phyloP scores from a whole-genome alignment of 2,329 filamentous ascomycete genomes.

The Grosmannia clavigera region DNA sequence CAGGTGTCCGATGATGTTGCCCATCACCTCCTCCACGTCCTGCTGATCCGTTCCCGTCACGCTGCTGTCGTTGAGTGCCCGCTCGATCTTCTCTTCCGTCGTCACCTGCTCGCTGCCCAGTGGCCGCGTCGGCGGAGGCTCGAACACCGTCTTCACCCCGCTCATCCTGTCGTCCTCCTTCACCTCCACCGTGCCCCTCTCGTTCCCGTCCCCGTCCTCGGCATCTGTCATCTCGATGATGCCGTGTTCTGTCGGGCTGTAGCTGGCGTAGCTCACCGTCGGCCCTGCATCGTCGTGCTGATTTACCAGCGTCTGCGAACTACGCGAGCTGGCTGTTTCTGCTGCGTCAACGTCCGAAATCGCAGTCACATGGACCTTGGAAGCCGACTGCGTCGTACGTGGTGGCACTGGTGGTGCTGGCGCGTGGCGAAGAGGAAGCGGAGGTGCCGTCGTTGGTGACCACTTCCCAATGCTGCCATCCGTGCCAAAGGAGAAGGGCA shows the following conservation, averaged over 20 bases:
- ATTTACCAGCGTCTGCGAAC: constrained; percentile 40
- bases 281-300: constrained; percentile 25
- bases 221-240: neutral
- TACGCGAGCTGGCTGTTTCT: constrained; percentile 33
- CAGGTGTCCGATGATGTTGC: constrained; percentile 81
- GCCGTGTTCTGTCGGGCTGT: neutral
- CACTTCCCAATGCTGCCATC: constrained; percentile 3
- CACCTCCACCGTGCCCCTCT: neutral
- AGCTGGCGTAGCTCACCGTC: constrained; percentile 14
- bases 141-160: constrained; percentile 6
- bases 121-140: constrained; percentile 7
- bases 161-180: neutral
- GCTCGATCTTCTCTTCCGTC: constrained; percentile 30
- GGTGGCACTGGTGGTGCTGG: constrained; percentile 22
- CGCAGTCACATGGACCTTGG: constrained; percentile 14
- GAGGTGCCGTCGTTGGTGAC: constrained; percentile 20
- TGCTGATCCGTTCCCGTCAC: constrained; percentile 59
- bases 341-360: constrained; percentile 17
- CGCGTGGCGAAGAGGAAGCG: constrained; percentile 36
- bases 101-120: constrained; percentile 21
- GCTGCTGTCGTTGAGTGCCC: constrained; percentile 32
- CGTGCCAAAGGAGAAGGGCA: neutral
- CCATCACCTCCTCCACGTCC: constrained; percentile 92
- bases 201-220: neutral
- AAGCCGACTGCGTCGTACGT: constrained; percentile 11